A percentile compares a stretch with the other conserved stretches of the same genome.
These are phyloP conservation scores for Paramecium tetraurelia DNA, from an alignment of 73 alveolate species.

Conservation along the genomic window DNA sequence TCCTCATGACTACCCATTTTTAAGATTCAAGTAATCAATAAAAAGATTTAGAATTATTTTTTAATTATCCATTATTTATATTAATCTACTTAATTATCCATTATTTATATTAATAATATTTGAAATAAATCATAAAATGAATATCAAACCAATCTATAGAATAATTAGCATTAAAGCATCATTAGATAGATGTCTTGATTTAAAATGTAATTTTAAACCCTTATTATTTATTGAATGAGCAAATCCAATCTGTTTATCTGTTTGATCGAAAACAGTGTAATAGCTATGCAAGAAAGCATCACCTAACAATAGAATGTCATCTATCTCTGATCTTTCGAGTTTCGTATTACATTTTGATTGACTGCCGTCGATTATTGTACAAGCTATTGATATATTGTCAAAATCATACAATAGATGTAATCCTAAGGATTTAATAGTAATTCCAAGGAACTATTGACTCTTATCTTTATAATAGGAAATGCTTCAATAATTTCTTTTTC, in stretches of 20 bases:
- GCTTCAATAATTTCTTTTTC: neutral
- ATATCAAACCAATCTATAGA: neutral
- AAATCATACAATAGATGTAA: neutral
- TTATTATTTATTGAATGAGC: constrained; percentile 32
- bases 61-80: too few species aligned
- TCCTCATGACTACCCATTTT: too few species aligned
- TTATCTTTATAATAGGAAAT: neutral
- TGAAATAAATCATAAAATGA: neutral
- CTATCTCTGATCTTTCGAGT: constrained; percentile 27
- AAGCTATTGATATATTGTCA: neutral
- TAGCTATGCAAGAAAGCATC: constrained; percentile 38
- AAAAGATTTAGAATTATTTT: too few species aligned
- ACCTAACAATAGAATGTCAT: neutral
- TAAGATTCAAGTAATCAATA: too few species aligned
- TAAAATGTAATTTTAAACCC: neutral
- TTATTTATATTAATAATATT: too few species aligned
- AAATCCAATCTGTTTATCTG: constrained; percentile 1
- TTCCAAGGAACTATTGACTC: neutral
- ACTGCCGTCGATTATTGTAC: neutral
- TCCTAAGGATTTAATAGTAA: neutral
- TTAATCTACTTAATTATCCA: too few species aligned
- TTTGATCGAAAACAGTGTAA: constrained; percentile 36
- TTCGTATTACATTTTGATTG: constrained; percentile 24
- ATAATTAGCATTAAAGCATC: neutral
- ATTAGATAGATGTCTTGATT: neutral